Evolutionary conservation across 345 rosid species (phyloP), one percentile per base, ranked within the genome.

Genomic region (Lepidium didymum): DNA sequence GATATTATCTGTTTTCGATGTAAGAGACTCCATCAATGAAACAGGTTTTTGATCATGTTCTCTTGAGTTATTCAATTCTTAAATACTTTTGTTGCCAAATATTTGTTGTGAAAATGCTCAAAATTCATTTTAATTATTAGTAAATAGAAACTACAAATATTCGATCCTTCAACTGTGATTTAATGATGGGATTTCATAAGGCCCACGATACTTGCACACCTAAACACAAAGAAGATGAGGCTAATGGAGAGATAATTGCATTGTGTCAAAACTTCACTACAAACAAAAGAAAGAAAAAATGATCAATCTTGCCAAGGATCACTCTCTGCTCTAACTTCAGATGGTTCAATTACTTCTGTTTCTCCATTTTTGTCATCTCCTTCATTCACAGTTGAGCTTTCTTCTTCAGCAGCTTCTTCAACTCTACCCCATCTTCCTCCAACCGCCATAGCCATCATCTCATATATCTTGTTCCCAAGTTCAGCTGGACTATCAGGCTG

Each of bases 401-500:
- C 81, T 45, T 73, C 81, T 4, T 67, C 79, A 9, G 23, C 75
- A 31, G 56, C 81, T 10, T 11, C 57, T 43, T 88, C 95, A 8
- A 79, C 78, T 73, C 95, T 80, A 18, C 96, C 99, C 99, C 99
- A 95, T 85, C 96, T 86, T 51, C 97, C 97, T 40, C 97, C 97
- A 10, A 95, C 86, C 13, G 99, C 99, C 88, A 95, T 83, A 1
- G 93, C 90, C 96, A 95, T 95, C 94, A 95, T 91, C 79, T 95
- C 96, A 10, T 95, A 91, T 56, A 95, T 91, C 83, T 91, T 95
- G 84, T 81, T 88, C 41, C 99, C 99, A 57, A 95, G 65, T 70
- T 91, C 96, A 0, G 96, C 91, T 10, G 97, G 99, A 75, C 90
- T 95, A 62, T 91, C 99, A 14, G 99, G 99, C 99, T 94, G 87